phyloP scores from a whole-genome alignment of 768 basidiomycete genomes.

The Solioccasus polychromus region DNA sequence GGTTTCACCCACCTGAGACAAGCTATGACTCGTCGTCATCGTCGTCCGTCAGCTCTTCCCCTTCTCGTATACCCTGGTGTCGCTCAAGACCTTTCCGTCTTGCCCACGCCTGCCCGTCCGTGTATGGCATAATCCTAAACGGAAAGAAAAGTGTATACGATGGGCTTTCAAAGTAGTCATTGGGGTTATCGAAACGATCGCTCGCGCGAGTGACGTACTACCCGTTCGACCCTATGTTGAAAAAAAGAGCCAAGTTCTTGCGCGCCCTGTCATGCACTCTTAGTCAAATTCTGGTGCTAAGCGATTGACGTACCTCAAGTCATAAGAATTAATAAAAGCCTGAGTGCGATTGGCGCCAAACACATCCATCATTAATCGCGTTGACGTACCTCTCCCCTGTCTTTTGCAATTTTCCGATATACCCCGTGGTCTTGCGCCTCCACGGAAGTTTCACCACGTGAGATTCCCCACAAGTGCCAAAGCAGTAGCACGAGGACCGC shows the following conservation, averaged over 20 bases:
- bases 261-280: conserved; percentile 33
- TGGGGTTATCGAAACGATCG: neutral
- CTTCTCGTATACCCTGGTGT: conserved; percentile 61
- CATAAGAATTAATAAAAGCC: conserved; percentile 89
- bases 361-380: neutral
- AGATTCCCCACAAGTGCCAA: conserved; percentile 72
- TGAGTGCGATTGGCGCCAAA: conserved; percentile 24
- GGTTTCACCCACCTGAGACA: conserved; percentile 3
- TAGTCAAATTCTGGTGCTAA: neutral
- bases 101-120: conserved; percentile 82
- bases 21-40: conserved; percentile 38
- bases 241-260: conserved; percentile 78
- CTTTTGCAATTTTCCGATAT: conserved; percentile 67
- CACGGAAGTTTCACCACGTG: conserved; percentile 80
- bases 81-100: conserved; percentile 60
- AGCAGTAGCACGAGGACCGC: conserved; percentile 69
- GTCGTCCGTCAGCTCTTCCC: conserved; percentile 90
- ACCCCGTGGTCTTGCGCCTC: conserved; percentile 85
- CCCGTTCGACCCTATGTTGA: conserved; percentile 77
- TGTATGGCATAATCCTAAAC: conserved; percentile 72
- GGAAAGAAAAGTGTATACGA: conserved; percentile 80
- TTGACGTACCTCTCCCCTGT: conserved; percentile 60
- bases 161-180: conserved; percentile 46
- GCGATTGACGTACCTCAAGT: conserved; percentile 61
- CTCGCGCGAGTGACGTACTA: conserved; percentile 58